phyloP scores from a whole-genome alignment of 2,329 filamentous ascomycete species.

The Diplodia sapinea region DNA sequence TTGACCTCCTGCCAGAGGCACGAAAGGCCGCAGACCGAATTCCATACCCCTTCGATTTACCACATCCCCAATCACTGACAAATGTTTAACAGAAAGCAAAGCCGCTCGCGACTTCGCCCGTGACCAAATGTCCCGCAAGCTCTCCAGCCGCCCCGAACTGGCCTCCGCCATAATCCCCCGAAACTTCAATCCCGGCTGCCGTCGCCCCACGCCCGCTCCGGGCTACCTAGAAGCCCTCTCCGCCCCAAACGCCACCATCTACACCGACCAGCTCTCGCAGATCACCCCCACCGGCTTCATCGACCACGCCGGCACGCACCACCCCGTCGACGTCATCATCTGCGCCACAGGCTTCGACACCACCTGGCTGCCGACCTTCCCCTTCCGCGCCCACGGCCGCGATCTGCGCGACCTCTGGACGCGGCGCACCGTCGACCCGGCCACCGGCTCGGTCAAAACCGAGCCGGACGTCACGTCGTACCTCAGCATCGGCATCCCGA shows the following conservation, averaged over 20 bases:
- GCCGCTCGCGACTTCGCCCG: conserved; percentile 49
- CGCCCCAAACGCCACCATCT: conserved; percentile 57
- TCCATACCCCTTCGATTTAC: conserved; percentile 46
- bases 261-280: conserved; percentile 54
- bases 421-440: conserved; percentile 48
- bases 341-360: conserved; percentile 56
- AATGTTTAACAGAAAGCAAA: conserved; percentile 37
- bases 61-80: conserved; percentile 49
- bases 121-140: conserved; percentile 58
- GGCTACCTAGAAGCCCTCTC: conserved; percentile 59
- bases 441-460: conserved; percentile 31
- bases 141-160: conserved; percentile 49
- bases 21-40: background rate
- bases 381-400: conserved; percentile 47
- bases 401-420: conserved; percentile 49
- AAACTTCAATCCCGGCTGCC: conserved; percentile 52
- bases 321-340: conserved; percentile 51
- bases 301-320: conserved; percentile 50
- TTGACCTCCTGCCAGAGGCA: background rate
- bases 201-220: conserved; percentile 56
- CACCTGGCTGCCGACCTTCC: conserved; percentile 50
- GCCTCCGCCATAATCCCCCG: conserved; percentile 46
- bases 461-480: conserved; percentile 47
- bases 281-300: conserved; percentile 56
- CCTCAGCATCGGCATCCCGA: conserved; percentile 50